A percentile compares a stretch with the other conserved stretches of the same genome.
Conservation (phyloP, 805 yeast genomes). For the Lipomyces spencermartinsiae region DNA sequence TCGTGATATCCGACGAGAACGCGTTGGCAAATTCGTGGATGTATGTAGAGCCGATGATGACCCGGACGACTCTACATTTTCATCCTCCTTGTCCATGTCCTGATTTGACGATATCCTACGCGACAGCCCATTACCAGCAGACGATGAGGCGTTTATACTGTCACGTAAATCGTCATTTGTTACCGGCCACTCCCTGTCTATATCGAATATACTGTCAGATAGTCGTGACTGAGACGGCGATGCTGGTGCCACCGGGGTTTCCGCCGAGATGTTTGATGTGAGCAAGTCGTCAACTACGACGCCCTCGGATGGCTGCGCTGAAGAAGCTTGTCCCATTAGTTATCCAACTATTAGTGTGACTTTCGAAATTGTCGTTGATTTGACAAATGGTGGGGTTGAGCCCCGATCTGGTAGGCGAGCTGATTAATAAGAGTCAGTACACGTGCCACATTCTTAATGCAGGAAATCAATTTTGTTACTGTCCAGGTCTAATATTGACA, state of each 20-base stretch:
- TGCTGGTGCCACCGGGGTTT: neutral
- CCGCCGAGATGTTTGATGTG: neutral
- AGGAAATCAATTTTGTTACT: neutral
- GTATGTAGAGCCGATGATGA: neutral
- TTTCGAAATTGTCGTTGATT: neutral
- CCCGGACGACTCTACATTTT: neutral
- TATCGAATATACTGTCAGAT: neutral
- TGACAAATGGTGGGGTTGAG: neutral
- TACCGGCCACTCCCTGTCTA: neutral
- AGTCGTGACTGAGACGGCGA: neutral
- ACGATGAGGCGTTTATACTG: neutral
- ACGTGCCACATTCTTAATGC: neutral
- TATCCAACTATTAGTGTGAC: neutral
- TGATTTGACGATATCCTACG: neutral
- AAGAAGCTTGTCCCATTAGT: neutral
- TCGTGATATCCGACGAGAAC: conserved; percentile 24
- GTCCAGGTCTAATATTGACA: neutral
- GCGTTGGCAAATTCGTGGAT: conserved; percentile 1
- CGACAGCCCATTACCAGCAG: neutral
- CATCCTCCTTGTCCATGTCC: neutral
- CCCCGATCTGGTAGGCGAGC: neutral
- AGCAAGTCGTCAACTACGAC: neutral
- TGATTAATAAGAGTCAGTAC: neutral
- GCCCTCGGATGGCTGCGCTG: neutral
- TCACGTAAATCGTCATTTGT: neutral